Percentiles rank a stretch among this genome's conserved stretches.
phyloP scores from a whole-genome alignment of 495 filamentous ascomycete species.

The Pseudoneurospora amorphoporcata region DNA sequence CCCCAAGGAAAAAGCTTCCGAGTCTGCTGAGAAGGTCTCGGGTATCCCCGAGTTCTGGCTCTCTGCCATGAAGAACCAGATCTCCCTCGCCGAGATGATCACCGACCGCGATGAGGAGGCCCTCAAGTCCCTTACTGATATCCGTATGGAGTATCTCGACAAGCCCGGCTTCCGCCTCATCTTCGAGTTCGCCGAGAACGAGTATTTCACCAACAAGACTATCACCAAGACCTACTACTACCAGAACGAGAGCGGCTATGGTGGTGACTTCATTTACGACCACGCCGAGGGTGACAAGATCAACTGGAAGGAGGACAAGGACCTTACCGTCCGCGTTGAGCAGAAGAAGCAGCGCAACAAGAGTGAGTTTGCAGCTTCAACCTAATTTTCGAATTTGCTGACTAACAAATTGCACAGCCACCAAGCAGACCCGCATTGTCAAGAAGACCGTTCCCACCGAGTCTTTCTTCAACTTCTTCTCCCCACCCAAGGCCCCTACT shows the following conservation, averaged over 20 bases:
- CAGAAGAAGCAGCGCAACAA: slow-evolving; percentile 99
- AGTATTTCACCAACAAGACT: slow-evolving; percentile 92
- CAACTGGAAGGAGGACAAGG: slow-evolving; percentile 87
- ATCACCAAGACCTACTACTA: slow-evolving; percentile 99
- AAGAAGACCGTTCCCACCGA: slow-evolving; percentile 98
- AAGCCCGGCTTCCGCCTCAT: slow-evolving; percentile 95
- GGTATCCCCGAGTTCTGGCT: slow-evolving; percentile 99
- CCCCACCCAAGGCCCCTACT: slow-evolving; percentile 76
- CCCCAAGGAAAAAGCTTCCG: slow-evolving; percentile 37
- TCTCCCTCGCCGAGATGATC: slow-evolving; percentile 93
- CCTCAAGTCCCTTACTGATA: slow-evolving; percentile 82
- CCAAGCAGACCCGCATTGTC: slow-evolving; percentile 96
- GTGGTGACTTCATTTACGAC: slow-evolving; percentile 99
- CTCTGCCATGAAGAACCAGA: slow-evolving; percentile 98
- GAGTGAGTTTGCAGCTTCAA: slow-evolving; percentile 52
- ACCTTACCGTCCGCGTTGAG: slow-evolving; percentile 88
- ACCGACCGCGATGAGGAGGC: slow-evolving; percentile 92
- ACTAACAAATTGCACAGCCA: slow-evolving; percentile 52
- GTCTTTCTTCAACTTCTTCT: slow-evolving; percentile 99
- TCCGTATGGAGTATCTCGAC: slow-evolving; percentile 98
- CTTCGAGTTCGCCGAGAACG: slow-evolving; percentile 92
- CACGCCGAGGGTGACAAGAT: slow-evolving; percentile 97
- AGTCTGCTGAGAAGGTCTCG: slow-evolving; percentile 36
- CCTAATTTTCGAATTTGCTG: not conserved
- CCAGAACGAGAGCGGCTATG: slow-evolving; percentile 96